phyloP scores from a whole-genome alignment of 208 protist genomes.

The Wallacemonas sp. region DNA sequence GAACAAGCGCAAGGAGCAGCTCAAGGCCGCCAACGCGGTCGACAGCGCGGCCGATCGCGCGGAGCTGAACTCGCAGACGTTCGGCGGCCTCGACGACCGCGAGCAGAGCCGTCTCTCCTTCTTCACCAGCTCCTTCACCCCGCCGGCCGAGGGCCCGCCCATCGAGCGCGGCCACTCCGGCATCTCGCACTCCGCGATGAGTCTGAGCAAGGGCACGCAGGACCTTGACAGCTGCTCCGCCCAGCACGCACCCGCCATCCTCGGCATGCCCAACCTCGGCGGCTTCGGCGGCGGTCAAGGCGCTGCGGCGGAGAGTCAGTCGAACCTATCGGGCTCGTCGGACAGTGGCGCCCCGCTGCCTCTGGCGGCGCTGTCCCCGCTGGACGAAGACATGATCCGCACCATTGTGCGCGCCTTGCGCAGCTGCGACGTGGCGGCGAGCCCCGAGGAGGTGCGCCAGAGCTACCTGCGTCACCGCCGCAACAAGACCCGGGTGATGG shows the following conservation, averaged over 20 bases:
- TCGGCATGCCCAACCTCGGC: conserved; percentile 13
- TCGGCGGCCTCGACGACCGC: neutral
- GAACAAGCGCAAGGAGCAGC: neutral
- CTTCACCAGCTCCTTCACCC: conserved; percentile 6
- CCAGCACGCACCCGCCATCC: conserved; percentile 8
- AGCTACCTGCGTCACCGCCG: conserved; percentile 36
- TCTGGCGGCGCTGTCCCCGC: conserved; percentile 15
- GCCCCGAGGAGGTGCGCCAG: conserved; percentile 25
- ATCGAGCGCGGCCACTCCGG: neutral
- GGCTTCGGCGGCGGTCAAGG: neutral
- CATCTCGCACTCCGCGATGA: neutral
- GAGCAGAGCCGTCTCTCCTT: conserved; percentile 16
- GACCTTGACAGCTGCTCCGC: conserved; percentile 10
- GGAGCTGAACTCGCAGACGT: neutral
- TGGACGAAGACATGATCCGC: conserved; percentile 32
- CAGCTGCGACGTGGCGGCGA: conserved; percentile 16
- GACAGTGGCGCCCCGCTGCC: conserved; percentile 13
- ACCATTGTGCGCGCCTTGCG: conserved; percentile 25
- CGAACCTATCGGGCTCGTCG: conserved; percentile 12
- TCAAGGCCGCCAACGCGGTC: neutral
- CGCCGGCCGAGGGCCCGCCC: neutral
- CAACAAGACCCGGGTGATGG: conserved; percentile 25
- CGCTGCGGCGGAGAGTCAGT: neutral
- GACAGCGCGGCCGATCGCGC: neutral
- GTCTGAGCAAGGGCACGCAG: neutral